phyloP scores from a whole-genome alignment of 805 yeast genomes.

The Torulaspora indica region DNA sequence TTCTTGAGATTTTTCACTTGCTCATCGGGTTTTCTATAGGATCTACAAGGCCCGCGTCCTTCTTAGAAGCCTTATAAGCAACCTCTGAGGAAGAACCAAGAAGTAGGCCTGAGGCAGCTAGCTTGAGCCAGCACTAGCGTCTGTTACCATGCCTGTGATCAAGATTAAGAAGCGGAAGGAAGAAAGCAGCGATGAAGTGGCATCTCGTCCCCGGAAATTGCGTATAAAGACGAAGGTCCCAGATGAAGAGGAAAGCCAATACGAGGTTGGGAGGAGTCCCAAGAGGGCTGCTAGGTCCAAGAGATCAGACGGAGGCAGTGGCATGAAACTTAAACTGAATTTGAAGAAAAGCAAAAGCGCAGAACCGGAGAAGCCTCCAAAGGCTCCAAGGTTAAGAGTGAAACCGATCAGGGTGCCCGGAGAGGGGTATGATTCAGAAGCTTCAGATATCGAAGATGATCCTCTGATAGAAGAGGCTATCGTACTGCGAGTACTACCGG shows the following conservation, averaged over 20 bases:
- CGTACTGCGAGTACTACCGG: slow-evolving; percentile 63
- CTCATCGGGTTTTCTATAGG: slow-evolving; percentile 7
- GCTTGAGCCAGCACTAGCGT: no score
- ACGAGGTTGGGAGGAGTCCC: slow-evolving; percentile 26
- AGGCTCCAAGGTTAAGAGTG: slow-evolving; percentile 46
- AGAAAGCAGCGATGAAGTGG: slow-evolving; percentile 13
- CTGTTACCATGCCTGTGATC: slow-evolving; percentile 22
- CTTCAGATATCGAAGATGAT: slow-evolving; percentile 92
- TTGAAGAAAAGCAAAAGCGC: slow-evolving; percentile 31
- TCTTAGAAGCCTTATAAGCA: background rate
- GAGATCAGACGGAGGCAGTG: slow-evolving; percentile 11
- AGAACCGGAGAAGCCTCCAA: slow-evolving; percentile 29
- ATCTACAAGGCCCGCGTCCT: background rate
- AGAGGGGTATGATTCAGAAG: slow-evolving; percentile 95
- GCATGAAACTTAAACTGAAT: slow-evolving; percentile 24
- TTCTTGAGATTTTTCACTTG: background rate
- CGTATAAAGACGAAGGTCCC: slow-evolving; percentile 21
- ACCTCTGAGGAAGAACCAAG: background rate
- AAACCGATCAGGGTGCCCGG: slow-evolving; percentile 72
- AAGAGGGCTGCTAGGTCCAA: slow-evolving; percentile 15
- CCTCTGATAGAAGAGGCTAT: slow-evolving; percentile 88
- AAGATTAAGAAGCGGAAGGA: slow-evolving; percentile 30
- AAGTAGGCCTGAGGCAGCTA: no score
- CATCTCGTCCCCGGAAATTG: slow-evolving; percentile 25
- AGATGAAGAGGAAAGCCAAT: slow-evolving; percentile 15